Percentiles rank a stretch among this genome's conserved stretches.
Evolutionary conservation across 208 protist genomes (phyloP).

Genomic region (Crithidia mellificae): DNA sequence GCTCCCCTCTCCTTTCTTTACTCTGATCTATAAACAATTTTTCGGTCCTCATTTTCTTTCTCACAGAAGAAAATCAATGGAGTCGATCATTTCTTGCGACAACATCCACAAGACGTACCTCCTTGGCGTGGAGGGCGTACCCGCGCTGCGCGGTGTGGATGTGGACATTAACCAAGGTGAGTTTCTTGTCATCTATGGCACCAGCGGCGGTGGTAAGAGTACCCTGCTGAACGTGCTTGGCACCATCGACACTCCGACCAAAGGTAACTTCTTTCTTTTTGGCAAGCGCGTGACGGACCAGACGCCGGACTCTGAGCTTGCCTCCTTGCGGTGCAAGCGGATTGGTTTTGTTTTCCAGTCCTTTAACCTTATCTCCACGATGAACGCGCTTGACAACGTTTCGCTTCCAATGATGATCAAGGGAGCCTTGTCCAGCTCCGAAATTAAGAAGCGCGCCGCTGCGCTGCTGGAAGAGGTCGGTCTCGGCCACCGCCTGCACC

Average conservation of each 20-base stretch:
- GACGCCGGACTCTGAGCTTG: constrained; percentile 77
- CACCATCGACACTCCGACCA: constrained; percentile 96
- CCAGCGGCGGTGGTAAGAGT: constrained; percentile 96
- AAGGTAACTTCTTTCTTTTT: constrained; percentile 93
- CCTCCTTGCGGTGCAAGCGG: constrained; percentile 58
- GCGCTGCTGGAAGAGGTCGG: constrained; percentile 86
- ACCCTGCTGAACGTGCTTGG: constrained; percentile 97
- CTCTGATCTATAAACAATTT: background rate
- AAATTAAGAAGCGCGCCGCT: constrained; percentile 72
- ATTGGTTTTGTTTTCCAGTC: constrained; percentile 97
- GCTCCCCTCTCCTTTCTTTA: background rate
- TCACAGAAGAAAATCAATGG: constrained; percentile 8
- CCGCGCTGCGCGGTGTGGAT: constrained; percentile 93
- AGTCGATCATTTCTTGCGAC: constrained; percentile 82
- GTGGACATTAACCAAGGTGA: constrained; percentile 90
- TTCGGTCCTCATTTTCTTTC: background rate
- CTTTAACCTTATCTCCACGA: constrained; percentile 95
- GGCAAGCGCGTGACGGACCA: constrained; percentile 74
- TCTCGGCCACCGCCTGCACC: constrained; percentile 84
- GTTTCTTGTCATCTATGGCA: constrained; percentile 95
- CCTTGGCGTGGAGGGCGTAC: constrained; percentile 94
- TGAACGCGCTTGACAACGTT: constrained; percentile 95
- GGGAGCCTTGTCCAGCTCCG: constrained; percentile 54
- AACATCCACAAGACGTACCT: constrained; percentile 98
- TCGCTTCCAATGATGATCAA: constrained; percentile 95